Evolutionary conservation across 331 rosid genomes (phyloP).

Genomic region (Erythrophleum ivorense): DNA sequence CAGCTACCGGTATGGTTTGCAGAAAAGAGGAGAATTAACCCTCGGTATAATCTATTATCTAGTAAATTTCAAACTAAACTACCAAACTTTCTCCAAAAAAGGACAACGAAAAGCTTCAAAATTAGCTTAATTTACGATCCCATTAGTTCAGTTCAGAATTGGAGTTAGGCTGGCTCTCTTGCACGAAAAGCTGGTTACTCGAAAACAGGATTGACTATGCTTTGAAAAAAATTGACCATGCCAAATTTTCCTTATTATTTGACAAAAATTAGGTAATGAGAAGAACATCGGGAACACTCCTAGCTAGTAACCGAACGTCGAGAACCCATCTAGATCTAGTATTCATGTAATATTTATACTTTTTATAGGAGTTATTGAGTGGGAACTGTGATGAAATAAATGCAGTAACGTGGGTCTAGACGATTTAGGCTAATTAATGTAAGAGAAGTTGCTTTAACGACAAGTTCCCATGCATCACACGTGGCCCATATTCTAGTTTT

Average conservation of each 20-base stretch:
- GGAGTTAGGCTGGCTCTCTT: neutral
- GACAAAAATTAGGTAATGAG: neutral
- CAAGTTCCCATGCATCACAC: neutral
- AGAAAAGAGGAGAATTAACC: neutral
- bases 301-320: neutral
- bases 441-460: slow-evolving; percentile 3
- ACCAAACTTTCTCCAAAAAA: neutral
- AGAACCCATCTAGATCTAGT: slow-evolving; percentile 18
- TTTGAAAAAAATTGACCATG: no score
- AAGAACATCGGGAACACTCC: neutral
- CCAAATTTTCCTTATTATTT: neutral
- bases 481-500: neutral
- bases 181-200: neutral
- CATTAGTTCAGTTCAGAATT: neutral
- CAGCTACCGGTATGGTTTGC: neutral
- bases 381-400: neutral
- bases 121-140: neutral
- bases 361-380: no score
- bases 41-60: neutral
- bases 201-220: no score
- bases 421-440: neutral
- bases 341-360: neutral
- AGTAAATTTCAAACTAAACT: neutral
- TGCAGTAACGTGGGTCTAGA: slow-evolving; percentile 14
- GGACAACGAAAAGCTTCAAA: neutral